Evolutionary conservation across 768 basidiomycete genomes (phyloP), one percentile per base, ranked within the genome.

Genomic region (Kwoniella heveanensis): DNA sequence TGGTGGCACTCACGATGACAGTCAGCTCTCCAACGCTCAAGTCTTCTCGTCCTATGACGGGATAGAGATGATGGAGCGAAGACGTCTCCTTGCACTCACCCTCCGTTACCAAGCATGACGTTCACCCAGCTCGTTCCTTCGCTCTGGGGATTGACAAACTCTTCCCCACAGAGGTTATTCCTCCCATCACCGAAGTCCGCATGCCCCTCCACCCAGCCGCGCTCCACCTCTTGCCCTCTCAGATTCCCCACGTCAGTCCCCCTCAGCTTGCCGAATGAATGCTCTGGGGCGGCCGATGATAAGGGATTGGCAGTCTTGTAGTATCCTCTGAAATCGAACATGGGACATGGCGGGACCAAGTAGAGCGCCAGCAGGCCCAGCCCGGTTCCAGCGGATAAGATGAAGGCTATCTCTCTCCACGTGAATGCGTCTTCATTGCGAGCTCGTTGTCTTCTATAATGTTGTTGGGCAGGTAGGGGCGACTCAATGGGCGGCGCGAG

Each of bases 121-220:
- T 73, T 73, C 36, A 71, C 69, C 67, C 69, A 73, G 22, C 57
- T 44, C 39, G 32, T 52, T 19, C 51, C 67, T 30, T 64, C 65
- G 52, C 69, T 61, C 27, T 39, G 21, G 17, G 72, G 72, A 36
- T 66, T 12, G 1, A 64, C 12, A 25, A 66, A 71, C 39, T 57
- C 67, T n/a, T 49, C 22, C 12, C 26, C 54, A 25, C 60, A 62
- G 3, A 24, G 32, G 50, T 50, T 52, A 32, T 51, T 64, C 26
- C 72, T 21, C 25, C 72, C 72, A 67, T 73, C 72, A 5, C 51
- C 66, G 55, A 73, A 73, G 52, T 73, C 69, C 10, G 55, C 64
- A 63, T 73, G 72, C 22, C 72, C 72, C n/a, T n/a, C 22, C 6
- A 50, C 32, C 27, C 48, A 27, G 7, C 60, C 60, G 9, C 6